Percentiles rank a stretch among this genome's conserved stretches.
Evolutionary conservation across 805 yeast genomes (phyloP).

Genomic region (Saturnispora saitoi): DNA sequence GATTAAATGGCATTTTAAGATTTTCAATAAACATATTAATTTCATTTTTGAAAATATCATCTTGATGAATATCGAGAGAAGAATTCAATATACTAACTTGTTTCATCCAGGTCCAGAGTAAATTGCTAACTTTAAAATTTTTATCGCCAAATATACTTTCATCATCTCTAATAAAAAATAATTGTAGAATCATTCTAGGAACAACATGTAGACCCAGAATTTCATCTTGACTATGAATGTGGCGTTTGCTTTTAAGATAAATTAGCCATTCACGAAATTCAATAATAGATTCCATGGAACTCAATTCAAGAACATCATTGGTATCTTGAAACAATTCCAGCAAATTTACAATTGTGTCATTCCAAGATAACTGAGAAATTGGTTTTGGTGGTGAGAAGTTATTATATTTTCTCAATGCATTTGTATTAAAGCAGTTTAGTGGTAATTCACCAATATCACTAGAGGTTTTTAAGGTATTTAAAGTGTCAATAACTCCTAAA

Average conservation of each 20-base stretch:
- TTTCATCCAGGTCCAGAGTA: constrained; percentile 25
- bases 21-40: constrained; percentile 33
- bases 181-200: constrained; percentile 56
- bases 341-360: constrained; percentile 15
- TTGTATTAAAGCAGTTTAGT: constrained; percentile 35
- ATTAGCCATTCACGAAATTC: constrained; percentile 23
- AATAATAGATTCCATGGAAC: constrained; percentile 22
- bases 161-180: constrained; percentile 56
- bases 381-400: constrained; percentile 40
- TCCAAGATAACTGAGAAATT: constrained; percentile 20
- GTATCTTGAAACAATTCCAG: constrained; percentile 32
- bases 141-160: constrained; percentile 45
- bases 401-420: constrained; percentile 39
- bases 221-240: constrained; percentile 22
- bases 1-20: constrained; percentile 37
- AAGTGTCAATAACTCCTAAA: neutral
- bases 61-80: constrained; percentile 3
- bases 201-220: constrained; percentile 35
- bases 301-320: constrained; percentile 27
- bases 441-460: constrained; percentile 5
- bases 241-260: constrained; percentile 22
- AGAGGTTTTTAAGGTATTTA: neutral
- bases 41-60: constrained; percentile 5
- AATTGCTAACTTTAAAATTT: constrained; percentile 28
- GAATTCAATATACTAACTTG: constrained; percentile 21